Conservation (phyloP, 352 stramenopile genomes). For the Phytopythium delawarense region DNA sequence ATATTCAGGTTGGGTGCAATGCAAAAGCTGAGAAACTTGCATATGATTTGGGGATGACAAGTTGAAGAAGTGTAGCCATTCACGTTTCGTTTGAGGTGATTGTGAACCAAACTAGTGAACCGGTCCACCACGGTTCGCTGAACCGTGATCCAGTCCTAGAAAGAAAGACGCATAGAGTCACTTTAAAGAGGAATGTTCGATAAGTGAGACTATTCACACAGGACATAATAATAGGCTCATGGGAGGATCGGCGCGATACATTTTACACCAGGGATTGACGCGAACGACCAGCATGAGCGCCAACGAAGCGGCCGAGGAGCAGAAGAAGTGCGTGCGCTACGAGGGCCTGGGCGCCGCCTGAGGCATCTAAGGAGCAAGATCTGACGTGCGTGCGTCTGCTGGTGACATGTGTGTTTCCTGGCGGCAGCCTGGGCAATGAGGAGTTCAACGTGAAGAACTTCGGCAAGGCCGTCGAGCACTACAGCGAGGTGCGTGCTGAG, state of each 20-base stretch:
- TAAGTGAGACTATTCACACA: neutral
- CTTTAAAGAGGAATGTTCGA: neutral
- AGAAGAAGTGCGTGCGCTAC: conserved; percentile 47
- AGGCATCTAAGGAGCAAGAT: neutral
- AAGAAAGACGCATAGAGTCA: neutral
- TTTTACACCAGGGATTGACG: neutral
- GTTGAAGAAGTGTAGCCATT: conserved; percentile 4
- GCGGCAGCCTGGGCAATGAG: conserved; percentile 64
- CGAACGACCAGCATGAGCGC: conserved; percentile 20
- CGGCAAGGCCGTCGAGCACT: conserved; percentile 71
- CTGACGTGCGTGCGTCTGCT: neutral
- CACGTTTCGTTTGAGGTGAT: conserved; percentile 18
- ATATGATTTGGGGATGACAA: neutral
- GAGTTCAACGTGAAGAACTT: conserved; percentile 88
- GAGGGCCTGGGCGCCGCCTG: neutral
- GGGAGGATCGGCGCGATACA: conserved; percentile 2
- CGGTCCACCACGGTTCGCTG: neutral
- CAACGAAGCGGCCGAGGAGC: conserved; percentile 52
- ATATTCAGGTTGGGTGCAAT: too few species aligned
- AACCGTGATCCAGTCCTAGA: neutral
- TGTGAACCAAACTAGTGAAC: conserved; percentile 9
- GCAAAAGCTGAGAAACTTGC: too few species aligned
- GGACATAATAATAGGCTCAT: neutral
- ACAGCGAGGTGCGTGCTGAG: conserved; percentile 47
- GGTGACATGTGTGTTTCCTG: neutral